These are phyloP conservation scores for Hygrocybe punicea DNA, from an alignment of 768 basidiomycete species.

Conservation along the genomic window DNA sequence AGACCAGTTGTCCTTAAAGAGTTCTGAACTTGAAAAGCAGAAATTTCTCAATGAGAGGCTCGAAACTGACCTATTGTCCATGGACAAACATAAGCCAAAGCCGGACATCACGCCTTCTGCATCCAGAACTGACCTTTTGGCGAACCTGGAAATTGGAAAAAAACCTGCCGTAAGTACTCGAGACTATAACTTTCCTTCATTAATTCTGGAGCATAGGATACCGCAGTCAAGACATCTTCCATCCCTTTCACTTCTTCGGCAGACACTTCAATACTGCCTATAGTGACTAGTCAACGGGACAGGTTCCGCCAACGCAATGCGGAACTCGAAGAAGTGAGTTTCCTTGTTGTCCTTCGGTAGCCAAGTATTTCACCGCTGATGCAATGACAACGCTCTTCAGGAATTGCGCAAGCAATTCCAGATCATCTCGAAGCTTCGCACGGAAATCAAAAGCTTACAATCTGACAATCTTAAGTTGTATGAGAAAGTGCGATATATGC, in stretches of 20 bases:
- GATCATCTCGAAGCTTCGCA: slow-evolving; percentile 86
- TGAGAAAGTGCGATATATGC: slow-evolving; percentile 99
- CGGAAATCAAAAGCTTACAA: slow-evolving; percentile 89
- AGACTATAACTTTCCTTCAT: neutral
- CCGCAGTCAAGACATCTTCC: slow-evolving; percentile 52
- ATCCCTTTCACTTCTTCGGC: slow-evolving; percentile 71
- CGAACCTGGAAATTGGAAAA: slow-evolving; percentile 69
- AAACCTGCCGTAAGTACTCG: slow-evolving; percentile 38
- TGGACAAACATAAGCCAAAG: slow-evolving; percentile 58
- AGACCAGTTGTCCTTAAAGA: slow-evolving; percentile 55
- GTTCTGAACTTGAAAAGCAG: slow-evolving; percentile 72
- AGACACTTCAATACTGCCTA: slow-evolving; percentile 95
- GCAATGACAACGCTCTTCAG: slow-evolving; percentile 35
- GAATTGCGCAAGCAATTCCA: slow-evolving; percentile 96
- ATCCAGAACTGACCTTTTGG: slow-evolving; percentile 55
- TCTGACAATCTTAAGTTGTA: slow-evolving; percentile 96
- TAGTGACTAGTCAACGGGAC: slow-evolving; percentile 95
- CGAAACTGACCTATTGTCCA: slow-evolving; percentile 83
- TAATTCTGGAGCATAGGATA: slow-evolving; percentile 20
- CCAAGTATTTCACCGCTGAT: too few relatives aligned
- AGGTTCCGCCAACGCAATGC: slow-evolving; percentile 97
- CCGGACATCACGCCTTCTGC: slow-evolving; percentile 33
- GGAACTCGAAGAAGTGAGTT: slow-evolving; percentile 85
- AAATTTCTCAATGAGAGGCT: slow-evolving; percentile 81
- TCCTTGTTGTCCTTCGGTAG: too few relatives aligned